Base-by-base conservation (phyloP, 2,329 filamentous ascomycete species). In the Paecilomyces sp. region DNA sequence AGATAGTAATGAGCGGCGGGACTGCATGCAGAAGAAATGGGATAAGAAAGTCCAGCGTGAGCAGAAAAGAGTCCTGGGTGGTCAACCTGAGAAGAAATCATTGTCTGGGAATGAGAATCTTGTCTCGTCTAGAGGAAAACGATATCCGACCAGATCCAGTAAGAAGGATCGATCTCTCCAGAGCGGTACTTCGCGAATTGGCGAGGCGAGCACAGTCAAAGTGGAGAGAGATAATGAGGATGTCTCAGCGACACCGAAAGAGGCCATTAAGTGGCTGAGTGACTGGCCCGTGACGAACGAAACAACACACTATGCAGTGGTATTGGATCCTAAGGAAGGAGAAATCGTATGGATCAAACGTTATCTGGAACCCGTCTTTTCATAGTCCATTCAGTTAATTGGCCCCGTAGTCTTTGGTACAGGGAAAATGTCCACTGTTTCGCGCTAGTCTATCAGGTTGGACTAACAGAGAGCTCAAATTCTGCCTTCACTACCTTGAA, bases 281-380 rank as follows among this genome's bases (percentile, higher is more conserved):
- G 72, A 71, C 13, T 82, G 79, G 61, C 84, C 84, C 0, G 81
- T 82, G 3, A 78, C 78, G 15, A 87, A 86, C 65, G 80, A 84
- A 58, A 75, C 74, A 36, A 86, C 83, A 1, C 84, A 88, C 70
- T 87, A 82, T 69, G 78, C 79, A 3, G 78, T 79, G 22, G 71
- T 87, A 30, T 80, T 88, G 79, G 84, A 87, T 70, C 51, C 51
- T 13, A 53, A 22, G 9, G 51, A 53, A 13, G 51, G 51, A 13
- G 28, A 30, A 24, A 25, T 53, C 22, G 22, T 30, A 18, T 53
- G 51, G 51, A 22, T 53, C 22, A 53, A 15, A 11, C 51, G 51
- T 25, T 53, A 53, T 53, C 24, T 53, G 3, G 18, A 30, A 3
- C 51, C 51, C 15, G 11, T 25, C 8, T 1, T 5, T 1, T 11